A percentile compares a stretch with the other conserved stretches of the same genome.
These are phyloP conservation scores for Penicillium glabrum DNA, from an alignment of 2,329 filamentous ascomycete species.

Conservation along the genomic window DNA sequence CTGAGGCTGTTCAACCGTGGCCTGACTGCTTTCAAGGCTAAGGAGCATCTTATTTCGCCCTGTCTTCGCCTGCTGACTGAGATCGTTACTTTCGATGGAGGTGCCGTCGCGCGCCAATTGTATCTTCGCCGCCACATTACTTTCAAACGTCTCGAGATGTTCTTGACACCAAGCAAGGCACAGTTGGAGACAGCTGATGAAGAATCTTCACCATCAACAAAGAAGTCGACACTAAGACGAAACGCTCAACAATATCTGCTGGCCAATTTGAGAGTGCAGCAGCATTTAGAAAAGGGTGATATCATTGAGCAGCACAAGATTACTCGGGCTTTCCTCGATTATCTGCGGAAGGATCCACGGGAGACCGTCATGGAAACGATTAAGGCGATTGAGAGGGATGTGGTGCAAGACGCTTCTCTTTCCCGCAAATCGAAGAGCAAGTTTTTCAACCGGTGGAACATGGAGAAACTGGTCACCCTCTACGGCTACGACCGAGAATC, in stretches of 20 bases:
- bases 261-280: constrained; percentile 74
- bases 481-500: constrained; percentile 57
- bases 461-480: constrained; percentile 70
- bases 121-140: constrained; percentile 77
- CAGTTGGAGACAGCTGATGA: constrained; percentile 57
- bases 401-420: constrained; percentile 74
- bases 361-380: constrained; percentile 75
- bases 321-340: constrained; percentile 69
- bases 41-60: constrained; percentile 85
- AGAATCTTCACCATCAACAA: constrained; percentile 48
- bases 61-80: constrained; percentile 83
- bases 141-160: constrained; percentile 75
- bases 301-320: constrained; percentile 74
- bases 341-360: constrained; percentile 74
- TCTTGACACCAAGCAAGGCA: constrained; percentile 68
- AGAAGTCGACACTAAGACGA: constrained; percentile 76
- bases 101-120: constrained; percentile 71
- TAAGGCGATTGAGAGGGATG: constrained; percentile 64
- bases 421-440: constrained; percentile 71
- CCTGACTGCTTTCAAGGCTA: constrained; percentile 75
- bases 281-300: constrained; percentile 74
- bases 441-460: constrained; percentile 71
- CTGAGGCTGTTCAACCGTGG: constrained; percentile 77
- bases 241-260: constrained; percentile 81
- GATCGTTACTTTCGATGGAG: constrained; percentile 81